phyloP scores from a whole-genome alignment of 257 asterid genomes.

The Salvia rosmarinus region DNA sequence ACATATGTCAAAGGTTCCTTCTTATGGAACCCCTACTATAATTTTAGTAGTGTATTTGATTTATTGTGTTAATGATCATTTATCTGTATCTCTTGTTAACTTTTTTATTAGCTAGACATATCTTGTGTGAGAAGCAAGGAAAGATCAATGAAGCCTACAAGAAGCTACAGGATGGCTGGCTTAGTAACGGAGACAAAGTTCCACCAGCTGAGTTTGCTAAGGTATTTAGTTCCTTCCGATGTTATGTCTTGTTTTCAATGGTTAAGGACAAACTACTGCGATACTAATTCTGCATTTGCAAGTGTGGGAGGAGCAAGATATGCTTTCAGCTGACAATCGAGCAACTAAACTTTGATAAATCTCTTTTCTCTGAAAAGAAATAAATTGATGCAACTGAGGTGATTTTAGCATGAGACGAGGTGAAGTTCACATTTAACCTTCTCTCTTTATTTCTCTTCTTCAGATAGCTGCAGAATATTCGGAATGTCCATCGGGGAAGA shows the following conservation, averaged over 20 bases:
- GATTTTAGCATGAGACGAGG: conserved; percentile 3
- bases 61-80: not conserved
- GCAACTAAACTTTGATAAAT: not conserved
- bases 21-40: not conserved
- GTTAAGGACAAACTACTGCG: conserved; percentile 3
- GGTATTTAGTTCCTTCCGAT: conserved; percentile 46
- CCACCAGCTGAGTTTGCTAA: conserved; percentile 99
- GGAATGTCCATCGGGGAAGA: conserved; percentile 98
- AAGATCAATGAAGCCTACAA: conserved; percentile 97
- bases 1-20: conserved; percentile 88
- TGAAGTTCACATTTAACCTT: not conserved
- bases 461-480: conserved; percentile 93
- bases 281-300: conserved; percentile 15
- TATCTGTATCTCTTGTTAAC: conserved; percentile 4
- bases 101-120: conserved; percentile 75
- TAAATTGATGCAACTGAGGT: not conserved
- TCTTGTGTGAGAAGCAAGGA: conserved; percentile 98
- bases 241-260: conserved; percentile 12
- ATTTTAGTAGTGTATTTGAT: conserved; percentile 4
- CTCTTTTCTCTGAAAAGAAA: not conserved
- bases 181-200: conserved; percentile 88
- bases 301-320: not conserved
- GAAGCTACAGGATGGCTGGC: conserved; percentile 98
- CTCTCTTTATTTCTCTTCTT: conserved; percentile 16
- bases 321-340: conserved; percentile 8